A percentile compares a stretch with the other conserved stretches of the same genome.
phyloP scores from a whole-genome alignment of 1,284 basidiomycete species.

The Trametes polyzona region DNA sequence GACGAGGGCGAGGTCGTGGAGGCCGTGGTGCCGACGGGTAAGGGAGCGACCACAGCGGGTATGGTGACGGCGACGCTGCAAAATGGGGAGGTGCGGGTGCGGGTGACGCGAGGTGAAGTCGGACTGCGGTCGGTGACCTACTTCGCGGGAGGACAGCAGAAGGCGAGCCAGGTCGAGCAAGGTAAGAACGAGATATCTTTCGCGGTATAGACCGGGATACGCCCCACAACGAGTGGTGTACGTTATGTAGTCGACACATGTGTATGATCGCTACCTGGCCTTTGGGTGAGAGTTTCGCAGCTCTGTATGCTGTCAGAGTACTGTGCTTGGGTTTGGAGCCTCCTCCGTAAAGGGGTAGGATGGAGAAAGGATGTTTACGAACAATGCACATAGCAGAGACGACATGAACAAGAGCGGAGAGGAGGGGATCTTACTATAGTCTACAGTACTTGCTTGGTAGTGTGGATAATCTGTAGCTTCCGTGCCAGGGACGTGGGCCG shows the following conservation, averaged over 20 bases:
- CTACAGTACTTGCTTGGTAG: background rate
- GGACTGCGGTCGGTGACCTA: conserved; percentile 26
- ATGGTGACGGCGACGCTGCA: conserved; percentile 41
- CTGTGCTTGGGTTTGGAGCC: no score
- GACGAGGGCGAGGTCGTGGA: conserved; percentile 47
- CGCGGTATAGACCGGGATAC: conserved; percentile 3
- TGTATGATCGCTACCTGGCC: no score
- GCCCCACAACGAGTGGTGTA: background rate
- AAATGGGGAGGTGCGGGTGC: conserved; percentile 35
- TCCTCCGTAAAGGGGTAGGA: no score
- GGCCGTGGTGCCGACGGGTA: conserved; percentile 49
- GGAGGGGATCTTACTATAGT: no score
- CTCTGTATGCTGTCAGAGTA: no score
- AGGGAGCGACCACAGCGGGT: conserved; percentile 42
- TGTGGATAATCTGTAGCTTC: background rate
- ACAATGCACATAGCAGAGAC: no score
- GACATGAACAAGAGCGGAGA: no score
- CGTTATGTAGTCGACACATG: no score
- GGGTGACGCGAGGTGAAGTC: conserved; percentile 31
- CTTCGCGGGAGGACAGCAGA: conserved; percentile 22
- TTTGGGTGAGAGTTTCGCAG: no score
- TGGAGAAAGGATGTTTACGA: no score
- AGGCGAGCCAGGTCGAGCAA: conserved; percentile 12
- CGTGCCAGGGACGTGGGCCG: background rate
- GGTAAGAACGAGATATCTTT: conserved; percentile 21